Evolutionary conservation across 2,329 filamentous ascomycete species (phyloP).

Genomic region (Fusarium nodosum): DNA sequence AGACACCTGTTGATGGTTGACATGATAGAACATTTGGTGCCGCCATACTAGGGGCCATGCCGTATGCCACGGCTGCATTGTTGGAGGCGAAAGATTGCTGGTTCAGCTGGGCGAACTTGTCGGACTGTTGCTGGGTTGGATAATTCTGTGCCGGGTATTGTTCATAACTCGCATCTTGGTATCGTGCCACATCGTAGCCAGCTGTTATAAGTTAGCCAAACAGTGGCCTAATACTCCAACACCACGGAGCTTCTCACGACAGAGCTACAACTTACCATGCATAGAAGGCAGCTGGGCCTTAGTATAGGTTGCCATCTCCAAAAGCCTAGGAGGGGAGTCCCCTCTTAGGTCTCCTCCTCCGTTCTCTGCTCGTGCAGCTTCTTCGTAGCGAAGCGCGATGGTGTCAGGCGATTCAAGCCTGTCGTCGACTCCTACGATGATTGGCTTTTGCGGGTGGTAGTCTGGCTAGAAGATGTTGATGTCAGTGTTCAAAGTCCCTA

Average conservation of each 20-base stretch:
- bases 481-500: slow-evolving; percentile 49
- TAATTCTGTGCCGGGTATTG: slow-evolving; percentile 65
- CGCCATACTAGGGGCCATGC: slow-evolving; percentile 66
- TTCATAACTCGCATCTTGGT: slow-evolving; percentile 69
- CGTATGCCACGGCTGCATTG: slow-evolving; percentile 73
- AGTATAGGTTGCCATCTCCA: slow-evolving; percentile 71
- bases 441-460: slow-evolving; percentile 67
- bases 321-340: slow-evolving; percentile 65
- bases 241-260: not conserved
- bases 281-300: slow-evolving; percentile 82
- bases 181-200: slow-evolving; percentile 73
- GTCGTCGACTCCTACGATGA: slow-evolving; percentile 68
- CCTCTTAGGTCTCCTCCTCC: slow-evolving; percentile 67
- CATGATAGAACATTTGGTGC: slow-evolving; percentile 75
- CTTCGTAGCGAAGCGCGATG: slow-evolving; percentile 69
- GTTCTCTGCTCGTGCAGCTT: slow-evolving; percentile 66
- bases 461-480: slow-evolving; percentile 59
- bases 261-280: slow-evolving; percentile 77
- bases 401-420: slow-evolving; percentile 70
- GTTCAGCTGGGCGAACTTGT: slow-evolving; percentile 67
- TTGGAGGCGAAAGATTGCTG: slow-evolving; percentile 71
- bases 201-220: slow-evolving; percentile 40
- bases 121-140: slow-evolving; percentile 62
- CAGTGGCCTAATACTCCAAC: not conserved
- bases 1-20: slow-evolving; percentile 75